Conservation (phyloP, 2,329 filamentous ascomycete species). For the Neopestalotiopsis sp. region DNA sequence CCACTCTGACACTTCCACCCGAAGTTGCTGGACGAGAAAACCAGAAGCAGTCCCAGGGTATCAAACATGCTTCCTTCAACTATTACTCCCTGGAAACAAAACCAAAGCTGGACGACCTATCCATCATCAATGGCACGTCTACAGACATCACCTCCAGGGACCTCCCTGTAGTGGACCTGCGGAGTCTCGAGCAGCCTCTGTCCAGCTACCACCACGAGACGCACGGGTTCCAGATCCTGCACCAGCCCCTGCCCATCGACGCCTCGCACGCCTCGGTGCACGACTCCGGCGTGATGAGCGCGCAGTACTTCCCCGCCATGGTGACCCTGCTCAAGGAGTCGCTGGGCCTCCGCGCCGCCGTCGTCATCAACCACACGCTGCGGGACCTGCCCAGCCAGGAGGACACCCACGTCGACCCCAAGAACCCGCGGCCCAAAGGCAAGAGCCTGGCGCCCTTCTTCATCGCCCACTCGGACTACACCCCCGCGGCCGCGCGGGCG, state of each 20-base stretch:
- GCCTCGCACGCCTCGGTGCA: not conserved
- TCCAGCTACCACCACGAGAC: not conserved
- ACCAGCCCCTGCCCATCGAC: slow-evolving; percentile 5
- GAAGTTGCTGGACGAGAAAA: not conserved
- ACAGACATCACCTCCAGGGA: not conserved
- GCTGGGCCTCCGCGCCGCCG: not conserved
- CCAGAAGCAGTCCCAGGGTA: not conserved
- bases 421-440: not conserved
- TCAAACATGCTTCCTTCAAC: slow-evolving; percentile 2
- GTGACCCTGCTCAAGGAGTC: not conserved
- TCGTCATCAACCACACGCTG: slow-evolving; percentile 10
- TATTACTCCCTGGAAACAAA: not conserved
- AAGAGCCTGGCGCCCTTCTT: slow-evolving; percentile 11
- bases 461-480: slow-evolving; percentile 31
- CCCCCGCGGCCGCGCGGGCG: slow-evolving; percentile 30
- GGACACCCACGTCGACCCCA: not conserved
- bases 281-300: not conserved
- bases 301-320: slow-evolving; percentile 9
- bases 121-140: not conserved
- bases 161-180: slow-evolving; percentile 2
- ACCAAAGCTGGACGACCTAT: slow-evolving; percentile 4
- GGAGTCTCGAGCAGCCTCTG: not conserved
- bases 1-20: not conserved
- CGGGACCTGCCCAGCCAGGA: not conserved
- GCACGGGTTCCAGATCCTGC: slow-evolving; percentile 7